These are phyloP conservation scores for Chlorella sp. DNA, from an alignment of 139 green algal species.

Conservation along the genomic window DNA sequence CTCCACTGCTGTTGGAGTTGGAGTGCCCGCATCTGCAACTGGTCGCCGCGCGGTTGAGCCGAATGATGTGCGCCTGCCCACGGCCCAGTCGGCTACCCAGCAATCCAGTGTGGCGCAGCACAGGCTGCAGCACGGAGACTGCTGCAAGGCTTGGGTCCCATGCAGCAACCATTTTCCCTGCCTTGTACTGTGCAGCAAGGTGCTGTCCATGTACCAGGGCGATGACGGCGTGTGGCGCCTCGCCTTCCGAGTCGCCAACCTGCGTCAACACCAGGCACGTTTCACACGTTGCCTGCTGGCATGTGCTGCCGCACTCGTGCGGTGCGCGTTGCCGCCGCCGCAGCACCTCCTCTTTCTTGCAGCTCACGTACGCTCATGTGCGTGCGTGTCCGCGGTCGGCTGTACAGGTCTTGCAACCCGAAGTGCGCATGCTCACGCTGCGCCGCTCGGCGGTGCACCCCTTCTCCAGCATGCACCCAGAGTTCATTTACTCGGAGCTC, in stretches of 20 bases:
- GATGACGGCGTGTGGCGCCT: constrained; percentile 51
- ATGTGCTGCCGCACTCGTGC: not conserved
- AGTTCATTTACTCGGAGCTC: constrained; percentile 38
- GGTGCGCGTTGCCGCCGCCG: not conserved
- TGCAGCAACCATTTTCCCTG: constrained; percentile 13
- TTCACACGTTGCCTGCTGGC: not conserved
- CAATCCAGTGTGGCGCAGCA: no score
- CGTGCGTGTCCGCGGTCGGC: not conserved
- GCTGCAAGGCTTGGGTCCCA: no score
- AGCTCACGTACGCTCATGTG: not conserved
- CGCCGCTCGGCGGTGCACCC: not conserved
- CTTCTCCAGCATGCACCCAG: not conserved
- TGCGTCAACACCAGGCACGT: constrained; percentile 59
- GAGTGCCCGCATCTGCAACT: no score
- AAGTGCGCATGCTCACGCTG: constrained; percentile 45
- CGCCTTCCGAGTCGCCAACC: constrained; percentile 71
- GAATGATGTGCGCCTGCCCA: no score
- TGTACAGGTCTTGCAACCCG: constrained; percentile 47
- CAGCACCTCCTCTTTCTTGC: not conserved
- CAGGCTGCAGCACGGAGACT: not conserved
- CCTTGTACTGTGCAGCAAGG: constrained; percentile 58
- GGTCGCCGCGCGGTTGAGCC: no score
- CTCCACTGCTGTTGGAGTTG: no score
- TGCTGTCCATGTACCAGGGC: constrained; percentile 25
- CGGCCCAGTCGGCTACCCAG: no score